Conservation (phyloP, 306 rosid species). For the Cicer bijugum region DNA sequence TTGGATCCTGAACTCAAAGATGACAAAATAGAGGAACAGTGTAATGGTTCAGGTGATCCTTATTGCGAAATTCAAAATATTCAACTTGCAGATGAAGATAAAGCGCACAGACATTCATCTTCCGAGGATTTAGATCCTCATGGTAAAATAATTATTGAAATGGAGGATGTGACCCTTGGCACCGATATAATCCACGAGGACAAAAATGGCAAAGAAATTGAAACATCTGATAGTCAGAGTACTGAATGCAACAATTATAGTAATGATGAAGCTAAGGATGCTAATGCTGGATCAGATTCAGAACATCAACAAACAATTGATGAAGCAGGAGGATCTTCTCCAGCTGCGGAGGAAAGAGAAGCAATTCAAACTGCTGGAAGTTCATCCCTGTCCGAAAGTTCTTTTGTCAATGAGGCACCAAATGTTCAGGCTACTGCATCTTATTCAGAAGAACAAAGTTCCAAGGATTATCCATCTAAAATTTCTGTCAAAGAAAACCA, state of each 20-base stretch:
- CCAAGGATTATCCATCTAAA: slow-evolving; percentile 33
- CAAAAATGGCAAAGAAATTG: slow-evolving; percentile 37
- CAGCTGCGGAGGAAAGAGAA: slow-evolving; percentile 34
- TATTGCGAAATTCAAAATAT: slow-evolving; percentile 45
- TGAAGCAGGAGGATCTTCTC: slow-evolving; percentile 49
- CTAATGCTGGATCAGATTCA: slow-evolving; percentile 35
- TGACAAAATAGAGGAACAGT: slow-evolving; percentile 36
- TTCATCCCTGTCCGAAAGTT: slow-evolving; percentile 26
- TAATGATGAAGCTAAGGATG: slow-evolving; percentile 34
- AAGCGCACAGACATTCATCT: slow-evolving; percentile 39
- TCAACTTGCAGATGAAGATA: slow-evolving; percentile 8
- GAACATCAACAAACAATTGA: slow-evolving; percentile 40
- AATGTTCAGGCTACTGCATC: slow-evolving; percentile 41
- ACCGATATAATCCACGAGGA: slow-evolving; percentile 38
- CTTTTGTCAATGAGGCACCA: slow-evolving; percentile 41
- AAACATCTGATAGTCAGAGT: slow-evolving; percentile 12
- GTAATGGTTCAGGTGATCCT: slow-evolving; percentile 43
- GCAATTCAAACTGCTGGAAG: neutral
- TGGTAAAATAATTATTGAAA: slow-evolving; percentile 39
- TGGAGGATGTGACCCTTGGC: slow-evolving; percentile 35
- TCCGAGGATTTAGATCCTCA: slow-evolving; percentile 37
- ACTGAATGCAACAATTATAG: slow-evolving; percentile 42
- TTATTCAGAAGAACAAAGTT: slow-evolving; percentile 35
- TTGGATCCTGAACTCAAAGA: slow-evolving; percentile 42
- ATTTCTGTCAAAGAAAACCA: slow-evolving; percentile 44